Evolutionary conservation across 2,329 filamentous ascomycete species (phyloP), one percentile per base, ranked within the genome.

Genomic region (Aspergillus tubingensis): DNA sequence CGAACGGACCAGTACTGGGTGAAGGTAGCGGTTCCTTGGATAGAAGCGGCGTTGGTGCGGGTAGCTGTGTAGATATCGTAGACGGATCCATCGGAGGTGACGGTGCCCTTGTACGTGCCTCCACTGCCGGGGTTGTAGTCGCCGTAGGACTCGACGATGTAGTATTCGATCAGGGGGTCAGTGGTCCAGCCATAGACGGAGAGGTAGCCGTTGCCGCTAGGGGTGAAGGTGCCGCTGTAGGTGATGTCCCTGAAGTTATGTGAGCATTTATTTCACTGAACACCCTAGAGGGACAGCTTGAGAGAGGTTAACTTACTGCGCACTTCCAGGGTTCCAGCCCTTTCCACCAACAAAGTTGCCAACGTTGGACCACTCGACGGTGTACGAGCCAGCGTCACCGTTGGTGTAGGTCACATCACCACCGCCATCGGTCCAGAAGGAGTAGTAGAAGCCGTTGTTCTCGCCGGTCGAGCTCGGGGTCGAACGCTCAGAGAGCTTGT

Each of bases 261-360:
- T 60, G 8, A 59, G 57, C 41, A 25, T 15, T n/a, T 25, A n/a
- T 3, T 1, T 30, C 55, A 32, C 8, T 13, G 3, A 2, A 8
- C 30, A 10, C n/a, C 19, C 10, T 19, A 32, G 5, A 38, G 2
- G 7, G 13, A 48, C 15, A 19, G 15, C 0, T 10, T 1, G 2
- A 25, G 3, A 17, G 8, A 10, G 2, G 8, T 36, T 11, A 11
- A 62, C 72, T 63, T 78, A 85, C 82, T 81, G 77, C 30, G 76
- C 72, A 60, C 71, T 79, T 49, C 84, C 84, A 17, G 83, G 80
- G 58, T 80, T 80, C 83, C 84, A 86, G 41, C 85, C 85, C 73
- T 86, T 86, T 32, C 85, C 85, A 60, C 77, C 82, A 32, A 85
- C 83, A 49, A 85, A 82, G 76, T 86, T 84, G 36, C 82, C 83